Evolutionary conservation across 305 asterid species (phyloP), one percentile per base, ranked within the genome.

Genomic region (Rubia occidens): DNA sequence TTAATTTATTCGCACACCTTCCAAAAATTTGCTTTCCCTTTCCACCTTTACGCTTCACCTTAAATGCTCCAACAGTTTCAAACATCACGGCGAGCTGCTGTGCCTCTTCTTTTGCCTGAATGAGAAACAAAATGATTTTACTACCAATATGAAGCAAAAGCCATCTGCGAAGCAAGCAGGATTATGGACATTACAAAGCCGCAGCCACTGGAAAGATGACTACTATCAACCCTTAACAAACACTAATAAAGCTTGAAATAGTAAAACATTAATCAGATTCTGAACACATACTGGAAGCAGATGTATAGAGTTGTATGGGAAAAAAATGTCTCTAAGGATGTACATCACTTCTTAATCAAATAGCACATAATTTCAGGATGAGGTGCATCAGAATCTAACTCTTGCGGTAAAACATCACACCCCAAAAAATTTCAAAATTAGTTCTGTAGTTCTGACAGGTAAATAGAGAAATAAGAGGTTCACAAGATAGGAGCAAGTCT

Each of bases 21-120:
- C 97, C 98, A 61, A 93, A 93, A 61, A 93, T 93, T 78, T 82
- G 95, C 77, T 93, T 93, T 68, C 97, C 97, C 78, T 93, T 86
- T 69, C 97, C 98, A 24, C 95, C 96, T 83, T 90, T 93, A 60
- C 98, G 91, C 86, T 93, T 93, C 84, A 93, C 97, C 85, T 90
- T 93, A 82, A 93, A 93, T 72, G 90, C 97, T 73, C 98, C 98
- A 67, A 90, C 95, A 60, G 97, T 93, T 86, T 93, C 94, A 58
- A 93, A 88, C 74, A 87, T 74, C 47, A 60, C 71, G 43, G 98
- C 98, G 62, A 93, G 97, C 83, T 93, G 97, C 7, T 65, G 88
- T 20, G 98, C 98, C 81, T 93, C 98, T 67, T 93, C 98, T 83
- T 79, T 90, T 67, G 87, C 97, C 98, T 90, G 75, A 26, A 77